Percentiles rank a stretch among this genome's conserved stretches.
phyloP scores from a whole-genome alignment of 2,329 filamentous ascomycete genomes.

The Hypoxylon sp. region DNA sequence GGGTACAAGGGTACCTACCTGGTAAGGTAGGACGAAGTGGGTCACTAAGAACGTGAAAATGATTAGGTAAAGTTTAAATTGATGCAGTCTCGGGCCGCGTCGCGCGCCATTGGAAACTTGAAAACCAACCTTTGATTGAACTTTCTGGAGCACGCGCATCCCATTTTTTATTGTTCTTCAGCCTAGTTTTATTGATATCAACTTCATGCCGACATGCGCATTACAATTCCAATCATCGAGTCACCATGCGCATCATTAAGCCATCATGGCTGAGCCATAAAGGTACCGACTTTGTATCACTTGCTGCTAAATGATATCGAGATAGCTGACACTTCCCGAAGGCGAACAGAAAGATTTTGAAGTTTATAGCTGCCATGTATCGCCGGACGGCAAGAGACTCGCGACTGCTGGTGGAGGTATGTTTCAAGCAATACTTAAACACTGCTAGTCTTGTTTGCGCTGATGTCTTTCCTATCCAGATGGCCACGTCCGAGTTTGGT shows the following conservation, averaged over 20 bases:
- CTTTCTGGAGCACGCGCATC: conserved; percentile 38
- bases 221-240: conserved; percentile 44
- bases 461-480: conserved; percentile 65
- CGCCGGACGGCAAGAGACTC: conserved; percentile 90
- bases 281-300: conserved; percentile 64
- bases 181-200: conserved; percentile 16
- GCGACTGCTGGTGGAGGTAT: conserved; percentile 93
- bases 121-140: conserved; percentile 34
- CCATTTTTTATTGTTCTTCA: conserved; percentile 16
- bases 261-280: conserved; percentile 96
- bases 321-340: conserved; percentile 55
- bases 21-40: conserved; percentile 12
- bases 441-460: conserved; percentile 19
- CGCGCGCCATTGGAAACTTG: conserved; percentile 48
- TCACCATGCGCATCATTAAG: conserved; percentile 87
- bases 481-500: conserved; percentile 98
- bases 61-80: conserved; percentile 44
- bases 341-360: conserved; percentile 98
- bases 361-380: conserved; percentile 98
- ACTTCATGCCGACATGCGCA: conserved; percentile 54
- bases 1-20: no score
- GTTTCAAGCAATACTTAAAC: conserved; percentile 49
- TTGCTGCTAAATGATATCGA: background rate
- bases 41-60: conserved; percentile 1
- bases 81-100: conserved; percentile 49